Conservation (phyloP, 2,329 filamentous ascomycete genomes). For the Aspergillus versicolor region DNA sequence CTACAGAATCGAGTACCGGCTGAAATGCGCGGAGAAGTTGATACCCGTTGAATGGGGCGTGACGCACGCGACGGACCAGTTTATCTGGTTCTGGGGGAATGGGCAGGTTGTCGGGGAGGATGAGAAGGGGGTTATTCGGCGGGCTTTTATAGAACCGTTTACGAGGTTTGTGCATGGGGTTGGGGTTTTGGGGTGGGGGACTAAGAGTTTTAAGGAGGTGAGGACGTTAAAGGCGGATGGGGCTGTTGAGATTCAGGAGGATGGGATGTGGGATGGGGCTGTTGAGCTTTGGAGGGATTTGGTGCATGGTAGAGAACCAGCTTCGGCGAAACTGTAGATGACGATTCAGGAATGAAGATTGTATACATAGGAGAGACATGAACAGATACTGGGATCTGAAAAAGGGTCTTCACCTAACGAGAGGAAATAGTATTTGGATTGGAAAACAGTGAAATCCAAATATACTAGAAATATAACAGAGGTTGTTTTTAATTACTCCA, state of each 20-base stretch:
- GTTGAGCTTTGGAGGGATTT: slow-evolving; percentile 48
- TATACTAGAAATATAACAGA: too few relatives aligned
- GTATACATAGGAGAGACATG: too few relatives aligned
- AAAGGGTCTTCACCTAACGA: too few relatives aligned
- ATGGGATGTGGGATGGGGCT: slow-evolving; percentile 48
- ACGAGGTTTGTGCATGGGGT: slow-evolving; percentile 28
- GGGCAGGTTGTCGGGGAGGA: slow-evolving; percentile 39
- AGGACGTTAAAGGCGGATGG: slow-evolving; percentile 49
- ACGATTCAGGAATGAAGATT: too few relatives aligned
- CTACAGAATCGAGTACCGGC: slow-evolving; percentile 57
- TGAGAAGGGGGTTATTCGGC: slow-evolving; percentile 46
- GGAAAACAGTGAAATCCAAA: too few relatives aligned
- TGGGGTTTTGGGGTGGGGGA: slow-evolving; percentile 25
- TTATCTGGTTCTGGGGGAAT: slow-evolving; percentile 59
- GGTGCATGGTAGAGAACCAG: slow-evolving; percentile 1
- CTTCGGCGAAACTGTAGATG: too few relatives aligned
- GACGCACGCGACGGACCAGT: slow-evolving; percentile 55
- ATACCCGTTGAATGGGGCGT: slow-evolving; percentile 52
- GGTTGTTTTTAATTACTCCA: too few relatives aligned
- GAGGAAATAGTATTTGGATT: too few relatives aligned
- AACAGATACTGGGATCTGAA: too few relatives aligned
- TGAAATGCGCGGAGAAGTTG: slow-evolving; percentile 44
- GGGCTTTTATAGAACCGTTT: slow-evolving; percentile 31
- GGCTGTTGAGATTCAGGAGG: slow-evolving; percentile 46
- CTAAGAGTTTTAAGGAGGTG: slow-evolving; percentile 34